Evolutionary conservation across 1,284 basidiomycete genomes (phyloP).

Genomic region (Phlebopus sp.): DNA sequence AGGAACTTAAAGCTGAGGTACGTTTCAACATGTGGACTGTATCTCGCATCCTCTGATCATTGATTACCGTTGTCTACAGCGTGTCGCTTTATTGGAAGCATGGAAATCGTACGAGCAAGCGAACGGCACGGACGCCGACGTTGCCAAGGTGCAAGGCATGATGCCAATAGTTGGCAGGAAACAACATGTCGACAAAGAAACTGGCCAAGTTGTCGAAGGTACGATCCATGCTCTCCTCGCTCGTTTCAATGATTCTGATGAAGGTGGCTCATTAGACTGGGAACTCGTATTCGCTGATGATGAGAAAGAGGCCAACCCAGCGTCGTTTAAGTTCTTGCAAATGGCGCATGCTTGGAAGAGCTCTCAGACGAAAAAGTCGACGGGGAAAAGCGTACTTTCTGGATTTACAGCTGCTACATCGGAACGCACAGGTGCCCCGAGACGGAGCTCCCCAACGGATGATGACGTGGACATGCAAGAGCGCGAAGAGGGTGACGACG

Average conservation of each 20-base stretch:
- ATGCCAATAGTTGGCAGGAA: conserved; percentile 90
- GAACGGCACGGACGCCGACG: conserved; percentile 67
- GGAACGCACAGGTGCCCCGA: conserved; percentile 14
- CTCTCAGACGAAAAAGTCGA: conserved; percentile 40
- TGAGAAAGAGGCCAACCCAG: conserved; percentile 87
- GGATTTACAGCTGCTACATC: conserved; percentile 44
- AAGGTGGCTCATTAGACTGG: conserved; percentile 70
- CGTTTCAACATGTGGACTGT: conserved; percentile 20
- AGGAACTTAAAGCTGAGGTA: conserved; percentile 86
- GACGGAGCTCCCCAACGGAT: conserved; percentile 8
- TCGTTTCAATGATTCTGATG: conserved; percentile 2
- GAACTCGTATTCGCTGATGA: conserved; percentile 95
- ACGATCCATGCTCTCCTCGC: conserved; percentile 21
- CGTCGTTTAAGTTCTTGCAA: conserved; percentile 91
- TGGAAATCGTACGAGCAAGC: conserved; percentile 92
- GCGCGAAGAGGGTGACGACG: conserved; percentile 28
- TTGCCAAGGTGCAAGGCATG: conserved; percentile 80
- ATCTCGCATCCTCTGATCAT: conserved; percentile 2
- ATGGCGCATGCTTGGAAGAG: conserved; percentile 89
- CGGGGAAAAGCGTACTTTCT: conserved; percentile 34
- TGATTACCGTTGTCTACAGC: conserved; percentile 40
- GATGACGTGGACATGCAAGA: conserved; percentile 18
- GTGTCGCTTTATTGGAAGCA: conserved; percentile 84
- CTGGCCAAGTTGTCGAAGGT: conserved; percentile 86
- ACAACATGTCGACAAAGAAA: conserved; percentile 79